A percentile compares a stretch with the other conserved stretches of the same genome.
Evolutionary conservation across 2,329 filamentous ascomycete species (phyloP).

Genomic region (Fusarium robinianum): DNA sequence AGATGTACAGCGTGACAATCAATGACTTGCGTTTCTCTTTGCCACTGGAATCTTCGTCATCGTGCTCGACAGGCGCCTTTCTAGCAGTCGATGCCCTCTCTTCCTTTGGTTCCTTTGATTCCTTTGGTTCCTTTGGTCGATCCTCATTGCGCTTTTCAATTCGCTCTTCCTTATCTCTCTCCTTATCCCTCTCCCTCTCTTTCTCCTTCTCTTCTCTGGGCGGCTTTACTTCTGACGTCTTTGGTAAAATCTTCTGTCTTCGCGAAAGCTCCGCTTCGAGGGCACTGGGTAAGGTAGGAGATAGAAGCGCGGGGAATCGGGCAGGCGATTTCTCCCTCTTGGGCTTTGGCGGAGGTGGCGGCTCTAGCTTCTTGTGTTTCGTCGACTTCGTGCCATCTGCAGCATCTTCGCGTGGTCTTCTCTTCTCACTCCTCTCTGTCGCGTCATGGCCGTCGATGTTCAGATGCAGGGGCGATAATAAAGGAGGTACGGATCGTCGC

Average conservation of each 20-base stretch:
- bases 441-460: constrained; percentile 49
- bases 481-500: constrained; percentile 52
- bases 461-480: constrained; percentile 58
- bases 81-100: constrained; percentile 29
- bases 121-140: constrained; percentile 21
- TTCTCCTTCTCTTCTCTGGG: constrained; percentile 28
- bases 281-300: constrained; percentile 58
- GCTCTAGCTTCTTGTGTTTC: constrained; percentile 40
- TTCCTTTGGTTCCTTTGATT: too few species aligned
- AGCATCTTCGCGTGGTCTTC: constrained; percentile 39
- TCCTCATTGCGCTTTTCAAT: constrained; percentile 29
- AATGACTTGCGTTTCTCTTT: constrained; percentile 36
- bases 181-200: too few species aligned
- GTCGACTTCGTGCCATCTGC: constrained; percentile 37
- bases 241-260: constrained; percentile 39
- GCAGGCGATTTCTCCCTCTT: constrained; percentile 47
- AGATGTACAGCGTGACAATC: constrained; percentile 55
- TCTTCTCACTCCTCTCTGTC: constrained; percentile 39
- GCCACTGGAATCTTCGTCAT: constrained; percentile 39
- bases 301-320: constrained; percentile 56
- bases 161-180: constrained; percentile 27
- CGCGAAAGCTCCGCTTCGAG: constrained; percentile 49
- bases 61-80: constrained; percentile 36
- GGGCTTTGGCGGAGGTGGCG: constrained; percentile 29
- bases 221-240: constrained; percentile 19